Percentiles rank a stretch among this genome's conserved stretches.
phyloP scores from a whole-genome alignment of 129 eudicot genomes.

The Cynara cardunculus region DNA sequence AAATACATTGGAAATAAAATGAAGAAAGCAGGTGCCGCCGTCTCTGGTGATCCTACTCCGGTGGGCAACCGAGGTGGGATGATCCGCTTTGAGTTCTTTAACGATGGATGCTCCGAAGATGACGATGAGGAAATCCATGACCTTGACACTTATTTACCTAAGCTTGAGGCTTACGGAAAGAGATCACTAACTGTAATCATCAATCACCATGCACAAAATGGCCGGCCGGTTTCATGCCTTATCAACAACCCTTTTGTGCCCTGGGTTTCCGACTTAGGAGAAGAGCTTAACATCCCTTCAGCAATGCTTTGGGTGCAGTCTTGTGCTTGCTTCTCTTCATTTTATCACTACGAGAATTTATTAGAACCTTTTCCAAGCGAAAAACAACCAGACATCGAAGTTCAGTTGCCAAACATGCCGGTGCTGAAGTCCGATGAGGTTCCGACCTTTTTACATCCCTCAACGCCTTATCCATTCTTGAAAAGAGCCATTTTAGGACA shows the following conservation, averaged over 20 bases:
- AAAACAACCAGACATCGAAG: not conserved
- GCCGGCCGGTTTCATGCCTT: slow-evolving; percentile 44
- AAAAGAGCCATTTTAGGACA: slow-evolving; percentile 36
- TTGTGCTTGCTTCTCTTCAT: not conserved
- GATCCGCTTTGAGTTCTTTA: slow-evolving; percentile 63
- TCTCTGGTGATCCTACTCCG: slow-evolving; percentile 33
- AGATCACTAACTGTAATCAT: slow-evolving; percentile 19
- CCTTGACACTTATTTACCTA: slow-evolving; percentile 24
- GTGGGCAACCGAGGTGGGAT: slow-evolving; percentile 42
- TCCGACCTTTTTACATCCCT: slow-evolving; percentile 52
- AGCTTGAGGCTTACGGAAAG: slow-evolving; percentile 39
- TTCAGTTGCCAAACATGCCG: not conserved
- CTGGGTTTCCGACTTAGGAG: slow-evolving; percentile 61
- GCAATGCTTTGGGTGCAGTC: not conserved
- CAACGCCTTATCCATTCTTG: slow-evolving; percentile 34
- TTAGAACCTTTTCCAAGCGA: not conserved
- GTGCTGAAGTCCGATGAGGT: slow-evolving; percentile 37
- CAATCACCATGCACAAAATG: slow-evolving; percentile 13
- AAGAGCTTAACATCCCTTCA: slow-evolving; percentile 34
- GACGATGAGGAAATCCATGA: slow-evolving; percentile 22
- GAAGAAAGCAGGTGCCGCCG: slow-evolving; percentile 21
- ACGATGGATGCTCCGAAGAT: slow-evolving; percentile 35
- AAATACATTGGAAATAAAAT: slow-evolving; percentile 14
- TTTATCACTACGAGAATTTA: not conserved
- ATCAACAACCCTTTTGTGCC: slow-evolving; percentile 55